A percentile compares a stretch with the other conserved stretches of the same genome.
These are phyloP conservation scores for Alternaria novae-zelandiae DNA, from an alignment of 2,329 filamentous ascomycete genomes.

Conservation along the genomic window DNA sequence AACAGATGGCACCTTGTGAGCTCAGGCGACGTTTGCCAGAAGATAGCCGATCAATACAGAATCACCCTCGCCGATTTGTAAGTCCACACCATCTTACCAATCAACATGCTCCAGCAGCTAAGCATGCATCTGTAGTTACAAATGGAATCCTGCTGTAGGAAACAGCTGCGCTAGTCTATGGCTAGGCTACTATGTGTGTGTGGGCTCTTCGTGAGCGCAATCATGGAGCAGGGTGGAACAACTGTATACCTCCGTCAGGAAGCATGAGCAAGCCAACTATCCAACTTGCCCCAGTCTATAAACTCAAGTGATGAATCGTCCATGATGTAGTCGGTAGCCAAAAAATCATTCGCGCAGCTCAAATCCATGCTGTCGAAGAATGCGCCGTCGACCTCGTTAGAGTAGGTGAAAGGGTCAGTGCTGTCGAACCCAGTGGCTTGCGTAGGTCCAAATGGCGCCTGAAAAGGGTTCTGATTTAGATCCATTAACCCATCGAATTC, in stretches of 20 bases:
- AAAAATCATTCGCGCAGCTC: neutral
- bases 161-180: neutral
- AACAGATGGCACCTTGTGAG: no score
- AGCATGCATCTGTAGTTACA: neutral
- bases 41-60: no score
- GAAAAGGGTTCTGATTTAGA: neutral
- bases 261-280: neutral
- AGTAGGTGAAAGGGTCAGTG: neutral
- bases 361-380: neutral
- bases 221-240: no score
- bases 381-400: neutral
- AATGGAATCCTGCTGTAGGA: neutral
- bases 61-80: no score
- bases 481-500: neutral
- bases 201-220: no score
- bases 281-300: neutral
- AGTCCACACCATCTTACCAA: no score
- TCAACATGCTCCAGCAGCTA: no score
- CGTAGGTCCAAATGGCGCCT: neutral
- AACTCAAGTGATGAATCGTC: neutral
- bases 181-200: neutral
- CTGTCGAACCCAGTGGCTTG: neutral
- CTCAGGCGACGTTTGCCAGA: no score
- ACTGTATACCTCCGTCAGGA: neutral
- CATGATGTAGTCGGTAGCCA: neutral